These are phyloP conservation scores for Monosporascus sp. DNA, from an alignment of 2,329 filamentous ascomycete genomes.

Conservation along the genomic window DNA sequence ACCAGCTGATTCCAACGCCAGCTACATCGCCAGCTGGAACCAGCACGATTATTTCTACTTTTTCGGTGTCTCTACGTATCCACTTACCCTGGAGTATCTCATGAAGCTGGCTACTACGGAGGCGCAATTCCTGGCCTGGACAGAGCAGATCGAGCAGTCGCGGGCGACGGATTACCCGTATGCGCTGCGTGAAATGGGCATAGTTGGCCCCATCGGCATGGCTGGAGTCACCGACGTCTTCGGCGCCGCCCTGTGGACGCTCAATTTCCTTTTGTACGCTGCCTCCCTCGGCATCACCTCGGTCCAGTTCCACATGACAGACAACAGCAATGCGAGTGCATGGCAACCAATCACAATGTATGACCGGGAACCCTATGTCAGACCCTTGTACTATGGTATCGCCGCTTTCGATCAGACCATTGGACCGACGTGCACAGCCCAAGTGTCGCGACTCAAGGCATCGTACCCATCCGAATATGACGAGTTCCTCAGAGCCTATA, in stretches of 20 bases:
- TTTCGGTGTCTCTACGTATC: slow-evolving; percentile 39
- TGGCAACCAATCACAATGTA: slow-evolving; percentile 42
- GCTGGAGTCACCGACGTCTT: slow-evolving; percentile 42
- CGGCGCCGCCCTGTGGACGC: slow-evolving; percentile 44
- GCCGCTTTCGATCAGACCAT: slow-evolving; percentile 47
- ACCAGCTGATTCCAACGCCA: slow-evolving; percentile 27
- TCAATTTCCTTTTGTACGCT: slow-evolving; percentile 47
- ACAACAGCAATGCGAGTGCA: slow-evolving; percentile 45
- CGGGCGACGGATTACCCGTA: slow-evolving; percentile 38
- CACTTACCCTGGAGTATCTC: slow-evolving; percentile 38
- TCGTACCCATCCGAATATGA: slow-evolving; percentile 30
- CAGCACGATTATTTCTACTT: slow-evolving; percentile 52
- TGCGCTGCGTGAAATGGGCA: slow-evolving; percentile 46
- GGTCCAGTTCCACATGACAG: slow-evolving; percentile 50
- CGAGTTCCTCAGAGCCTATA: slow-evolving; percentile 38
- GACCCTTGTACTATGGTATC: slow-evolving; percentile 45
- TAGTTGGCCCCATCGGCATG: slow-evolving; percentile 44
- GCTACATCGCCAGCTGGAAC: slow-evolving; percentile 40
- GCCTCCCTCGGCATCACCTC: slow-evolving; percentile 41
- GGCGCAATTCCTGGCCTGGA: slow-evolving; percentile 42
- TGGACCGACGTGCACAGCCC: slow-evolving; percentile 37
- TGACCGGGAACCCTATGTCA: slow-evolving; percentile 36
- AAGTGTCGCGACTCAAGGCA: slow-evolving; percentile 31
- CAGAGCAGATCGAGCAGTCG: slow-evolving; percentile 36
- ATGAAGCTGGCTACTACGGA: slow-evolving; percentile 42